Evolutionary conservation across 2,329 filamentous ascomycete species (phyloP), one percentile per base, ranked within the genome.

Genomic region (Penicillium expansum): DNA sequence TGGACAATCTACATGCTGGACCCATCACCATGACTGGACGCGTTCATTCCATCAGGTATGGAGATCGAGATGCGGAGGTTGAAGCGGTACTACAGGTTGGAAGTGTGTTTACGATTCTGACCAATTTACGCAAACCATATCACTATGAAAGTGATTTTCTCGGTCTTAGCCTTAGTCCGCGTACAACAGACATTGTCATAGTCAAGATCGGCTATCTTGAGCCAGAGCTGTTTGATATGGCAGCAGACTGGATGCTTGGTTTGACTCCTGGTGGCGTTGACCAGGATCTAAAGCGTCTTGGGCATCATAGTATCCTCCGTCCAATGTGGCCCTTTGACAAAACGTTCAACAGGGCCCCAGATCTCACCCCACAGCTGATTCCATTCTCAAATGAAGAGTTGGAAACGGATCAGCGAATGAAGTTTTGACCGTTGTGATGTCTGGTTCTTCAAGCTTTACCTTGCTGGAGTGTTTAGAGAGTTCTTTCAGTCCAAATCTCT

Each of bases 151-250:
- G 67, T 11, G 82, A 83, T 63, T 83, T 83, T 59, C 79, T 76
- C 0, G 77, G 79, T 3, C 72, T 83, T 0, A 56, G 77, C 42
- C 75, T 84, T 0, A 45, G 68, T 9, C 80, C 81, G 1, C 75
- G 80, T 2, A 62, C 71, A 5, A 75, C 77, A 0, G 79, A 81
- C 59, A 76, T 83, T 22, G 80, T 83, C 0, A 76, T 83, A 42
- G 80, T 83, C 24, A 83, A 83, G 67, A 83, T 83, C 43, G 81
- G 81, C 16, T 84, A 83, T 55, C 67, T 84, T 1, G 81, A 83
- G 63, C 81, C 81, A 4, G 77, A 83, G 62, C 68, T 83, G 5
- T 82, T 81, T 57, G 76, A 76, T 49, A 83, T 83, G 80, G 77
- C 80, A 0, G 72, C 71, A 8, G 80, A 79, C 52, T 83, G 81